A percentile compares a stretch with the other conserved stretches of the same genome.
Evolutionary conservation across 2,329 filamentous ascomycete genomes (phyloP).

Genomic region (Proliferodiscus dingleyae): DNA sequence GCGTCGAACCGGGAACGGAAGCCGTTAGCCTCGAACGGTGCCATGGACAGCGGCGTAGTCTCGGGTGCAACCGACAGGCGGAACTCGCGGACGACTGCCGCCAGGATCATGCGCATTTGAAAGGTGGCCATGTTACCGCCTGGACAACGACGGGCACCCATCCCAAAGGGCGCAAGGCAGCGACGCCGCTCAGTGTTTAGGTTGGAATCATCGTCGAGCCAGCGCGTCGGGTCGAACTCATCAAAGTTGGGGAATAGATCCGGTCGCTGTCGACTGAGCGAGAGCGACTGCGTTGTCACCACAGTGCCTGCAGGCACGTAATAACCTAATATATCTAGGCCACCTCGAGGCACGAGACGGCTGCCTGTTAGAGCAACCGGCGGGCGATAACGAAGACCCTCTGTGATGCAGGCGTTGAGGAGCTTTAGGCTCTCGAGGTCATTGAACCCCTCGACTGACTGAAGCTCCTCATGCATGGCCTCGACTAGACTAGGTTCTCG

Average conservation of each 20-base stretch:
- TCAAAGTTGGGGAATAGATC: constrained; percentile 11
- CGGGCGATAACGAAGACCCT: constrained; percentile 11
- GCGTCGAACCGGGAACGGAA: constrained; percentile 8
- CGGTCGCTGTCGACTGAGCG: constrained; percentile 6
- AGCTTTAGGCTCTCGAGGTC: constrained; percentile 6
- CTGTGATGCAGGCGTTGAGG: constrained; percentile 10
- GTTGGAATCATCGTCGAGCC: constrained; percentile 5
- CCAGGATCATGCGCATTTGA: constrained; percentile 8
- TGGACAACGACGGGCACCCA: constrained; percentile 8
- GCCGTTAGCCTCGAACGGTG: constrained; percentile 10
- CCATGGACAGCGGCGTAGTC: constrained; percentile 8
- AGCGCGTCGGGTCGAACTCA: constrained; percentile 5
- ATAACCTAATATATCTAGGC: constrained; percentile 5
- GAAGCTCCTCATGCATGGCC: constrained; percentile 4
- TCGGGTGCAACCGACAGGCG: constrained; percentile 5
- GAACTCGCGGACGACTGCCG: constrained; percentile 2
- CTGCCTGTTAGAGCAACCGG: constrained; percentile 3
- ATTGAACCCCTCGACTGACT: constrained; percentile 1
- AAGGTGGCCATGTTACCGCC: constrained; percentile 6
- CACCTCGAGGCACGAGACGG: constrained; percentile 4
- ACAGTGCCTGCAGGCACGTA: constrained; percentile 8
- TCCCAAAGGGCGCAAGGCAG: constrained; percentile 1
- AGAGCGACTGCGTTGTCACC: constrained; percentile 9
- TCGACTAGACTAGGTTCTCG: constrained; percentile 1
- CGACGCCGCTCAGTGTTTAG: constrained; percentile 1